Evolutionary conservation across 192 early-diverging fungal species (phyloP), one percentile per base, ranked within the genome.

Genomic region (Podila minutissima): DNA sequence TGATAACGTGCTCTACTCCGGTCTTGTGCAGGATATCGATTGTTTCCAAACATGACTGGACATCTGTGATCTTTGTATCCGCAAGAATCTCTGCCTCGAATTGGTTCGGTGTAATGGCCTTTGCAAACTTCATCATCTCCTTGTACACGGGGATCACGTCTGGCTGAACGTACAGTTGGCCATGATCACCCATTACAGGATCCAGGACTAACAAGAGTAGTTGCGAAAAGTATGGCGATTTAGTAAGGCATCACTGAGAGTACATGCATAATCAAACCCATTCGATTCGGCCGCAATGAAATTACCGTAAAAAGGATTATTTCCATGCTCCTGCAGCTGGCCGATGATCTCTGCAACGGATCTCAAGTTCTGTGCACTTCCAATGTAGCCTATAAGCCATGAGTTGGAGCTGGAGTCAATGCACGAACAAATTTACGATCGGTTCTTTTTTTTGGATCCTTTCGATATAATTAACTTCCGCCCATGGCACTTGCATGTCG

Each of bases 151-250:
- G 88, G 5, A 98, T 86, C 13, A 95, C 89, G 55, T 95, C 95
- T 48, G 82, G 61, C 0, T 93, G 88, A 58, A 97, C 94, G 67
- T 98, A 98, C 9, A 98, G 74, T 15, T 88, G 77, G 20, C 91
- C 93, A 68, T 96, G 88, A 75, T 98, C 97, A 41, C 97, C 97
- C 85, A 97, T 89, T 5, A 97, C 96, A 5, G 97, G 94, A 82
- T 98, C 96, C 58, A 95, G 78, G 1, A 96, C 91, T 85, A 13
- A 6, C 15, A 22, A n/a, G 19, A 38, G 35, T 24, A 60, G 22
- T 0, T 32, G n/a, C 29, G 17, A 10, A 19, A 32, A 28, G 2
- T 10, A 57, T 41, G 17, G 20, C 4, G 22, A 26, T 33, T 2
- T 11, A 20, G 17, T 26, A 32, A 28, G 2, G 15, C 12, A 46